Evolutionary conservation across 1,139 yeast genomes (phyloP).

Genomic region (Suhomyces bolitotheri): DNA sequence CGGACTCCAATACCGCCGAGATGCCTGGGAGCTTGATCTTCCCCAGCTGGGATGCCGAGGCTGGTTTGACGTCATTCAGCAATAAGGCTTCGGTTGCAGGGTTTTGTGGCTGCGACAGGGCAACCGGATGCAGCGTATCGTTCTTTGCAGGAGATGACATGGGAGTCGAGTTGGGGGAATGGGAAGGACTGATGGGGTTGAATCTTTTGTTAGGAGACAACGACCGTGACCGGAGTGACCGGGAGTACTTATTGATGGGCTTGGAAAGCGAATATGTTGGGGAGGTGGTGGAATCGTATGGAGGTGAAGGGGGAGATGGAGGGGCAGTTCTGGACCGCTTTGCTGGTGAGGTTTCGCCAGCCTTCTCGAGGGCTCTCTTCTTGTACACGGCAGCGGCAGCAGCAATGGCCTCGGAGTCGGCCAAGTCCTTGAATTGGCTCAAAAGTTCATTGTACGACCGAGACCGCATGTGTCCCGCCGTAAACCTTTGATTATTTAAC

Average conservation of each 20-base stretch:
- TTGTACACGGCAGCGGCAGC: constrained; percentile 14
- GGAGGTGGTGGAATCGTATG: constrained; percentile 21
- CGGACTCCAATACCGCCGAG: constrained; percentile 36
- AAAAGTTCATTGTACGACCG: constrained; percentile 35
- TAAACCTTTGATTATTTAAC: constrained; percentile 34
- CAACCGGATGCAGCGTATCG: not conserved
- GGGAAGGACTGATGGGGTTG: constrained; percentile 34
- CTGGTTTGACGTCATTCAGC: not conserved
- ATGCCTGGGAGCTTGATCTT: constrained; percentile 42
- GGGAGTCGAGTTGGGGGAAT: constrained; percentile 32
- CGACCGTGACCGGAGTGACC: constrained; percentile 31
- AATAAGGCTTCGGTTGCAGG: constrained; percentile 1
- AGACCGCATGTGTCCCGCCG: constrained; percentile 36
- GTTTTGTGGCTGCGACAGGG: not conserved
- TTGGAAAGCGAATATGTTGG: constrained; percentile 7
- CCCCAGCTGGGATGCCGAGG: constrained; percentile 4
- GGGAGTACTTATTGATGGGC: constrained; percentile 13
- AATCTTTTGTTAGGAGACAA: constrained; percentile 34
- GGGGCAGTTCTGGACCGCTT: constrained; percentile 56
- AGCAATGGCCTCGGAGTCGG: constrained; percentile 10
- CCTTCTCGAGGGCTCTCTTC: constrained; percentile 30
- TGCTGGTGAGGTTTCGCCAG: constrained; percentile 7
- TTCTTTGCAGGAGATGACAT: constrained; percentile 17
- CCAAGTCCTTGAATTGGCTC: constrained; percentile 26
- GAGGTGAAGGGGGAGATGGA: constrained; percentile 41